phyloP scores from a whole-genome alignment of 1,284 basidiomycete species.

The Marasmius tenuissimus region DNA sequence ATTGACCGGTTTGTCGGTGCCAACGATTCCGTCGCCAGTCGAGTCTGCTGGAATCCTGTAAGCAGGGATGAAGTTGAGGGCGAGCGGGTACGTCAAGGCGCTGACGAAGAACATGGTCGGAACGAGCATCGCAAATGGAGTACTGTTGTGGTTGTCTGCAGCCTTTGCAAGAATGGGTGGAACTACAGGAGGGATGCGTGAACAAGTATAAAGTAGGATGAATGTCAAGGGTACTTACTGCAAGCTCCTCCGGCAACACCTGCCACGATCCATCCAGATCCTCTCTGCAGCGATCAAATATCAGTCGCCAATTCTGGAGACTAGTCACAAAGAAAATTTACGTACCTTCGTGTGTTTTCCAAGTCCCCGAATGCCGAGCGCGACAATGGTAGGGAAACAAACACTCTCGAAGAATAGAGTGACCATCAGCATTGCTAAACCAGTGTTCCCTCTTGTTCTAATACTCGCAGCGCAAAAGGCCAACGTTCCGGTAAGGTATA shows the following conservation, averaged over 20 bases:
- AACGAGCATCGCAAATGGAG: conserved; percentile 32
- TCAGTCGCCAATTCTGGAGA: not conserved
- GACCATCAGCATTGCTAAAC: conserved; percentile 30
- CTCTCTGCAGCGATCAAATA: conserved; percentile 16
- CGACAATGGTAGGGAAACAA: conserved; percentile 37
- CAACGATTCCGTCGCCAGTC: conserved; percentile 13
- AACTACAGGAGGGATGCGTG: conserved; percentile 15
- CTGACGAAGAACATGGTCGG: conserved; percentile 29
- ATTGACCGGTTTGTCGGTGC: not conserved
- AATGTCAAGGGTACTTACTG: conserved; percentile 17
- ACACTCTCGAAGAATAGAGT: conserved; percentile 36
- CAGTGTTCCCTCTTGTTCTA: conserved; percentile 27
- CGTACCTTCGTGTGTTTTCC: conserved; percentile 31
- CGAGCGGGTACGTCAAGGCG: conserved; percentile 27
- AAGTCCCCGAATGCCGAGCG: conserved; percentile 31
- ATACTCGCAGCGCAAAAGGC: conserved; percentile 29
- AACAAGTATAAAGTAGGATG: not conserved
- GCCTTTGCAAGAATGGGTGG: conserved; percentile 30
- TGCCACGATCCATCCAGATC: conserved; percentile 30
- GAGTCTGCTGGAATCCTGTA: conserved; percentile 29
- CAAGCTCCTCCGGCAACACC: conserved; percentile 33
- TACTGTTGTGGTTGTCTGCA: conserved; percentile 30
- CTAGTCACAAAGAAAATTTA: not conserved
- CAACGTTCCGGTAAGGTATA: conserved; percentile 27
- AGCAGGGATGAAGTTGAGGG: conserved; percentile 30